Evolutionary conservation across 352 stramenopile genomes (phyloP).

Genomic region (Pythium apleroticum): DNA sequence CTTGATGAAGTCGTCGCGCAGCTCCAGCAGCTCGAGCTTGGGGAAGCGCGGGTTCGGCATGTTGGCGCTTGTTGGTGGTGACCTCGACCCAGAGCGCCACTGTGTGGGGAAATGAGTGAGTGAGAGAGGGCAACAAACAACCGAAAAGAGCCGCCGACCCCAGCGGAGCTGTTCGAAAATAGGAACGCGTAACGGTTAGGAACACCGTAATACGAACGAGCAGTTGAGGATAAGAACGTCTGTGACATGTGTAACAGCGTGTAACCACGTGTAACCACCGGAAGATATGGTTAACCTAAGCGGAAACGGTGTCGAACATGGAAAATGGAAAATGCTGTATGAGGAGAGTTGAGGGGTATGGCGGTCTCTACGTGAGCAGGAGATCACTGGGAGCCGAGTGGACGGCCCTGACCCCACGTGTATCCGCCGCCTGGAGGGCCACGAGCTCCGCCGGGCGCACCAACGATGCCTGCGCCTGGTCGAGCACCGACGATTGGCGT

Average conservation of each 20-base stretch:
- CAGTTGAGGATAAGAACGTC: slow-evolving; percentile 5
- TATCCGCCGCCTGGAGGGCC: slow-evolving; percentile 50
- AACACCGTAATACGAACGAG: not conserved
- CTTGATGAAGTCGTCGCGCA: slow-evolving; percentile 95
- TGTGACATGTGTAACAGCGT: slow-evolving; percentile 1
- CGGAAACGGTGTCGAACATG: not conserved
- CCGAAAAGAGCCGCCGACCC: no score
- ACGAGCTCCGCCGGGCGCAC: slow-evolving; percentile 26
- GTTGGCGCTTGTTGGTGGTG: not conserved
- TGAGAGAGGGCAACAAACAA: slow-evolving; percentile 6
- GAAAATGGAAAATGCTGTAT: slow-evolving; percentile 2
- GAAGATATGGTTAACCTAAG: not conserved
- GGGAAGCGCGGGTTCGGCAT: slow-evolving; percentile 91
- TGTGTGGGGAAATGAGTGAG: slow-evolving; percentile 13
- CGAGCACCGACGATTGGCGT: slow-evolving; percentile 70
- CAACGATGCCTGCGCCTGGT: slow-evolving; percentile 28
- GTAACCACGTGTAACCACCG: slow-evolving; percentile 6
- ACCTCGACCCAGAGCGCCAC: not conserved
- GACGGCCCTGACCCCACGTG: slow-evolving; percentile 63
- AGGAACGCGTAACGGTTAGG: slow-evolving; percentile 3
- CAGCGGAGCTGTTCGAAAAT: not conserved
- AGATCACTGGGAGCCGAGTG: slow-evolving; percentile 36
- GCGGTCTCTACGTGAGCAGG: not conserved
- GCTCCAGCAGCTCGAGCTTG: slow-evolving; percentile 93
- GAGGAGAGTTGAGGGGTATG: not conserved